Evolutionary conservation across 805 yeast genomes (phyloP).

Genomic region (Geotrichum ghanense): DNA sequence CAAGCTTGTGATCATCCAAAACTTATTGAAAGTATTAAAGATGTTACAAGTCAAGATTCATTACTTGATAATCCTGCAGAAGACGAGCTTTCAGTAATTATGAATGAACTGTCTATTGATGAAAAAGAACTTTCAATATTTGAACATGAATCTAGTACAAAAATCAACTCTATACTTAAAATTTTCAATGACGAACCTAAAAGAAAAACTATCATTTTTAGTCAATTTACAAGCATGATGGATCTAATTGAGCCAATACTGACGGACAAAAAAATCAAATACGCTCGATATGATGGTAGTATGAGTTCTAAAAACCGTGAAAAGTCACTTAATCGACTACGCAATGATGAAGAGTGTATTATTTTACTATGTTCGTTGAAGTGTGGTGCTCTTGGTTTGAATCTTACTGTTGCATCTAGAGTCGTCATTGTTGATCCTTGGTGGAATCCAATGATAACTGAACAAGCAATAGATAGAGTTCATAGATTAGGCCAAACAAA

Average conservation of each 20-base stretch:
- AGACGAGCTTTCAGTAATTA: slow-evolving; percentile 21
- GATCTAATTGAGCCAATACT: slow-evolving; percentile 23
- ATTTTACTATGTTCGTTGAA: slow-evolving; percentile 33
- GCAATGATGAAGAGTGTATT: slow-evolving; percentile 19
- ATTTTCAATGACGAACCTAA: slow-evolving; percentile 24
- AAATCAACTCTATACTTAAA: slow-evolving; percentile 25
- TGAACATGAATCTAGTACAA: slow-evolving; percentile 22
- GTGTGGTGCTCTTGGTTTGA: slow-evolving; percentile 36
- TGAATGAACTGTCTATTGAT: slow-evolving; percentile 16
- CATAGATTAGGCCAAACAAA: slow-evolving; percentile 37
- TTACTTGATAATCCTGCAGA: slow-evolving; percentile 9
- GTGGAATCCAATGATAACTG: slow-evolving; percentile 42
- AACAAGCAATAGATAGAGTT: slow-evolving; percentile 42
- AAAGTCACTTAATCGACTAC: slow-evolving; percentile 20
- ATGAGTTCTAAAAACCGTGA: slow-evolving; percentile 25
- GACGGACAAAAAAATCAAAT: slow-evolving; percentile 22
- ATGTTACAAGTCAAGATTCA: background rate
- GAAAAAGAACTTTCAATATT: slow-evolving; percentile 6
- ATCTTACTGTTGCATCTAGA: slow-evolving; percentile 31
- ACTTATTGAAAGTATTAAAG: slow-evolving; percentile 10
- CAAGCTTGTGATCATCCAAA: slow-evolving; percentile 30
- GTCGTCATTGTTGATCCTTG: slow-evolving; percentile 36
- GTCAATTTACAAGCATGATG: slow-evolving; percentile 32
- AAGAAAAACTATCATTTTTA: slow-evolving; percentile 36
- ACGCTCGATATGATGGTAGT: slow-evolving; percentile 28